These are phyloP conservation scores for Corylus americana DNA, from an alignment of 306 rosid species.

Conservation along the genomic window DNA sequence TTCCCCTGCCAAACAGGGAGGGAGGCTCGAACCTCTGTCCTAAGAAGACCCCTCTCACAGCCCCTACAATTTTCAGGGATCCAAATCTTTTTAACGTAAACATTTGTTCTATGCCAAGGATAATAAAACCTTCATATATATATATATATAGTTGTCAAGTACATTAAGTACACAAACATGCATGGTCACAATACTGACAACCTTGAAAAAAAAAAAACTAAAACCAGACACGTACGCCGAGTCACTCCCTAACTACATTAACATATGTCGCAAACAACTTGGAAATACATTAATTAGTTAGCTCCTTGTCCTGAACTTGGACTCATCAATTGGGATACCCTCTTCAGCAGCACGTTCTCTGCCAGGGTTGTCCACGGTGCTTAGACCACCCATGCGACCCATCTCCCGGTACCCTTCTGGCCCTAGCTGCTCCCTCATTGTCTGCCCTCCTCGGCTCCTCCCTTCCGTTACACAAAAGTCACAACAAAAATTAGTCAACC, in stretches of 20 bases:
- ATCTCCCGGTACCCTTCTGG: constrained; percentile 55
- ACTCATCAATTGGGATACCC: constrained; percentile 56
- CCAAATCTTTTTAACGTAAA: no score
- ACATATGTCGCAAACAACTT: not conserved
- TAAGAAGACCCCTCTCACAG: no score
- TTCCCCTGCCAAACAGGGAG: no score
- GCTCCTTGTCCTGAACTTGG: constrained; percentile 47
- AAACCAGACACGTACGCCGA: not conserved
- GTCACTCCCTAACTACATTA: not conserved
- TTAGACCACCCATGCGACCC: constrained; percentile 74
- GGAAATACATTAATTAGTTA: not conserved
- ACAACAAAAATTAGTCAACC: not conserved
- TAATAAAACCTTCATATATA: no score
- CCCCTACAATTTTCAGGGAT: no score
- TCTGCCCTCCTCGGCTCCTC: constrained; percentile 61
- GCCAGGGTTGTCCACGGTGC: constrained; percentile 54
- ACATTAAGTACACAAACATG: not conserved
- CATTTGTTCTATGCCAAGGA: no score
- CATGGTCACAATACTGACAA: not conserved
- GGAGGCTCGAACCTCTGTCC: no score
- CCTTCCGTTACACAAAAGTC: constrained; percentile 26
- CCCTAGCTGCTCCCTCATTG: constrained; percentile 64
- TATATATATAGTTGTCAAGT: not conserved
- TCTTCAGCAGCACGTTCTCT: constrained; percentile 58
- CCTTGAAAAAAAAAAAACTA: not conserved